Conservation (phyloP, 441 rosid species). For the Breynia disticha region DNA sequence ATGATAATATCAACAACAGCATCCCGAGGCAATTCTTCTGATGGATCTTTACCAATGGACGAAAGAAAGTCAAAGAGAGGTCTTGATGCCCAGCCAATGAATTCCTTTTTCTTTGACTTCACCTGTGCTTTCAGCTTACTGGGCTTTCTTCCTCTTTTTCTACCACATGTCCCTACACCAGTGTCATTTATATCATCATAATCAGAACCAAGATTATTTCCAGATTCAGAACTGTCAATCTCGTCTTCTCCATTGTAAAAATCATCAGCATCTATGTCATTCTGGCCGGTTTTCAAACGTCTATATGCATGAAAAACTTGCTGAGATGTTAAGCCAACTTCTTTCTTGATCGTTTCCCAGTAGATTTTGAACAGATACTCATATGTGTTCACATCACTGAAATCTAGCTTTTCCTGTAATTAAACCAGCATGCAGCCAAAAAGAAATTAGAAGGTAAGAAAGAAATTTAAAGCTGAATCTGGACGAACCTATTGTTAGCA, state of each 20-base stretch:
- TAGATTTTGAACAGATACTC: constrained; percentile 32
- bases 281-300: constrained; percentile 9
- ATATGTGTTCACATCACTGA: constrained; percentile 18
- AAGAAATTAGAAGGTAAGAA: neutral
- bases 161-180: neutral
- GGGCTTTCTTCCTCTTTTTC: constrained; percentile 1
- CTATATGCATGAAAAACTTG: constrained; percentile 17
- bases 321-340: constrained; percentile 25
- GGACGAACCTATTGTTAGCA: no score
- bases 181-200: constrained; percentile 11
- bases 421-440: neutral
- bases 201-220: constrained; percentile 8
- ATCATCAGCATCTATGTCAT: constrained; percentile 4
- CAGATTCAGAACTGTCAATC: constrained; percentile 16
- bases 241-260: constrained; percentile 9
- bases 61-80: constrained; percentile 30
- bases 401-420: constrained; percentile 29
- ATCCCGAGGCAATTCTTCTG: constrained; percentile 22
- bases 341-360: constrained; percentile 26
- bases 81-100: constrained; percentile 39
- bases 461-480: neutral
- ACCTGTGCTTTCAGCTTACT: constrained; percentile 5
- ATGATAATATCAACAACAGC: constrained; percentile 25
- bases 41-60: constrained; percentile 30
- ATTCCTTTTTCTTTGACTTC: constrained; percentile 16